These are phyloP conservation scores for Nakaseomyces uthaithaninus DNA, from an alignment of 1,139 yeast species.

Conservation along the genomic window DNA sequence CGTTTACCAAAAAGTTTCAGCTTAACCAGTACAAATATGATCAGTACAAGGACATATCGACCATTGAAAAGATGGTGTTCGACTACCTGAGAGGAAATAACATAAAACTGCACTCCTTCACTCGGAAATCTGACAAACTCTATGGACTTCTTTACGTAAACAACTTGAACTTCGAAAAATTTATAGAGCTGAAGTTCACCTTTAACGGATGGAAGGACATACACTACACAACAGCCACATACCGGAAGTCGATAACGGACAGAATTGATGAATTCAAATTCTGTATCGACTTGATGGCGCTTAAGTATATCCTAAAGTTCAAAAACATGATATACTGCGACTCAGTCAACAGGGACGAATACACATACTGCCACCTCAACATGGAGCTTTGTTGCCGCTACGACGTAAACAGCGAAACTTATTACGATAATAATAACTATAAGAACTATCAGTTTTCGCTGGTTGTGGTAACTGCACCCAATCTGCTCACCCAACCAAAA, in stretches of 20 bases:
- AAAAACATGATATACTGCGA: constrained; percentile 19
- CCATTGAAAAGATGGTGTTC: constrained; percentile 14
- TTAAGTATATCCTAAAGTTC: constrained; percentile 29
- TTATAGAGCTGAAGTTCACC: constrained; percentile 28
- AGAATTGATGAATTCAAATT: constrained; percentile 28
- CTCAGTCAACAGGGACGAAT: neutral
- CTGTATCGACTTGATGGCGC: constrained; percentile 23
- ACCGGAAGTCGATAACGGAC: constrained; percentile 20
- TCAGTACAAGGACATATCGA: constrained; percentile 6
- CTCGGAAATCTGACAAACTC: constrained; percentile 16
- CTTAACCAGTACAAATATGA: constrained; percentile 11
- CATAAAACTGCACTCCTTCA: constrained; percentile 23
- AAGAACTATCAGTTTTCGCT: constrained; percentile 18
- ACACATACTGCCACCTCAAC: constrained; percentile 12
- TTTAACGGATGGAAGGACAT: constrained; percentile 29
- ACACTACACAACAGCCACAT: constrained; percentile 27
- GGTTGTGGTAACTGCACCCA: constrained; percentile 6
- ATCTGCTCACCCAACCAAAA: neutral
- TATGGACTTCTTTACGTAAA: constrained; percentile 25
- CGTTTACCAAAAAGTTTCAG: constrained; percentile 7
- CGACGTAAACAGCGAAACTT: constrained; percentile 29
- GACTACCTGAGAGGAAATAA: constrained; percentile 22
- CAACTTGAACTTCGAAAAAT: constrained; percentile 29
- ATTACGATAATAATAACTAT: constrained; percentile 30
- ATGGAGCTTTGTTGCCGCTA: constrained; percentile 30